Evolutionary conservation across 2,329 filamentous ascomycete genomes (phyloP), one percentile per base, ranked within the genome.

Genomic region (Exophiala dermatitidis): DNA sequence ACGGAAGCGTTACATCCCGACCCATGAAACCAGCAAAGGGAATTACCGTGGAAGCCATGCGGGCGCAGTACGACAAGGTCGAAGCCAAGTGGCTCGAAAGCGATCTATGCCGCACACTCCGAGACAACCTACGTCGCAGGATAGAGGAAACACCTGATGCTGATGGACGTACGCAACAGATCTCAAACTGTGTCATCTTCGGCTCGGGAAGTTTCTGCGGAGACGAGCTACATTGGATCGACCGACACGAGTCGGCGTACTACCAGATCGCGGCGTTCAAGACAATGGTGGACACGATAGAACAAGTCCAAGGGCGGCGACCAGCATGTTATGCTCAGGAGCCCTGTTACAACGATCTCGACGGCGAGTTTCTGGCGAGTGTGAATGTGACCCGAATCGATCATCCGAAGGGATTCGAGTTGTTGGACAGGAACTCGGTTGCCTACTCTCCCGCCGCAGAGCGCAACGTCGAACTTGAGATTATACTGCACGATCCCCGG

Each of bases 391-490:
- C 59, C n/a, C 66, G 71, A 29, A 60, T 76, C 32, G 45, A 68
- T 1, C 71, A 77, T 1, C 84, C 84, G 0, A 63, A 52, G 0
- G 83, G 74, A 0, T 83, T 80, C 59, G 65, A 73, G 0, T 60
- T 73, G 4, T 71, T 86, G 6, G 71, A 74, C 10, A 45, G 63
- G 0, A 62, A 68, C 0, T 77, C 79, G 0, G 64, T 88, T 1
- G 70, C 85, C 1, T 87, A 79, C 58, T 83, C 80, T 1, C 74
- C 86, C 0, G 83, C 86, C 47, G 73, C 70, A 1, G 72, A 74
- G 52, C 46, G 26, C 10, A 48, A 48, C 30, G 52, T 60, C 12
- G 55, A 59, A 36, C 38, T 46, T 30, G 45, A 44, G 43, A 53
- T 59, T n/a, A 38, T 57, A 46, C 19, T 34, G n/a, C 29, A 38